Evolutionary conservation across 1,139 yeast genomes (phyloP).

Genomic region (Pichia sp.): DNA sequence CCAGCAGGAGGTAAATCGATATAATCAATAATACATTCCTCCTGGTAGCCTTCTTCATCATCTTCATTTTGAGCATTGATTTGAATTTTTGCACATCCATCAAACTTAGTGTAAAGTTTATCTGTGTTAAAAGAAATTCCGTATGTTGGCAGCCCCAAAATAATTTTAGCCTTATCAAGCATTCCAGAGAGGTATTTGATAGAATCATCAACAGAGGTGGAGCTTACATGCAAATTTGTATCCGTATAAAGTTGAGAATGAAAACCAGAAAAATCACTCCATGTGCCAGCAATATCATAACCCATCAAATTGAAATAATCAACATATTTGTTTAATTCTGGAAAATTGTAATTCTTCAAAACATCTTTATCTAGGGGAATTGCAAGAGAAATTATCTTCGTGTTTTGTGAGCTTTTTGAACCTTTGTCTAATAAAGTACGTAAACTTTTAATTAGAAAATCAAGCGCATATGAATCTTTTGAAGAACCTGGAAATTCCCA

Average conservation of each 20-base stretch:
- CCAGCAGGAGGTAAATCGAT: slow-evolving; percentile 21
- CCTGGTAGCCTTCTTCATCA: slow-evolving; percentile 3
- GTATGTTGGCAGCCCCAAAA: slow-evolving; percentile 83
- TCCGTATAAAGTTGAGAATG: slow-evolving; percentile 59
- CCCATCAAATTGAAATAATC: slow-evolving; percentile 84
- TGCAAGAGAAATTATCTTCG: slow-evolving; percentile 56
- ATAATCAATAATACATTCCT: slow-evolving; percentile 23
- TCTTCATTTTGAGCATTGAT: slow-evolving; percentile 2
- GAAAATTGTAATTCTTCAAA: slow-evolving; percentile 37
- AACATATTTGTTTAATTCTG: slow-evolving; percentile 50
- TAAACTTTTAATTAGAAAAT: slow-evolving; percentile 39
- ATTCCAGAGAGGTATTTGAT: slow-evolving; percentile 37
- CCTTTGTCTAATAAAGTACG: slow-evolving; percentile 37
- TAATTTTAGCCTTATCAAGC: slow-evolving; percentile 37
- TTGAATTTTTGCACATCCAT: slow-evolving; percentile 41
- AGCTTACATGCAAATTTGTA: slow-evolving; percentile 21
- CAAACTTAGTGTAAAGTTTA: slow-evolving; percentile 36
- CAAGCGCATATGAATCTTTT: slow-evolving; percentile 42
- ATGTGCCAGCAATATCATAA: slow-evolving; percentile 77
- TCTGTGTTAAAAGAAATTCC: slow-evolving; percentile 62
- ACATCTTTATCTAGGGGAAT: slow-evolving; percentile 61
- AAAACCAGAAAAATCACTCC: slow-evolving; percentile 58
- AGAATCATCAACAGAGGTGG: slow-evolving; percentile 42
- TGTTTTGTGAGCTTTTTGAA: slow-evolving; percentile 4
- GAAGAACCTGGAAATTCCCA: slow-evolving; percentile 79